Percentiles rank a stretch among this genome's conserved stretches.
Evolutionary conservation across 2,329 filamentous ascomycete genomes (phyloP).

Genomic region (Pseudogymnoascus sp.): DNA sequence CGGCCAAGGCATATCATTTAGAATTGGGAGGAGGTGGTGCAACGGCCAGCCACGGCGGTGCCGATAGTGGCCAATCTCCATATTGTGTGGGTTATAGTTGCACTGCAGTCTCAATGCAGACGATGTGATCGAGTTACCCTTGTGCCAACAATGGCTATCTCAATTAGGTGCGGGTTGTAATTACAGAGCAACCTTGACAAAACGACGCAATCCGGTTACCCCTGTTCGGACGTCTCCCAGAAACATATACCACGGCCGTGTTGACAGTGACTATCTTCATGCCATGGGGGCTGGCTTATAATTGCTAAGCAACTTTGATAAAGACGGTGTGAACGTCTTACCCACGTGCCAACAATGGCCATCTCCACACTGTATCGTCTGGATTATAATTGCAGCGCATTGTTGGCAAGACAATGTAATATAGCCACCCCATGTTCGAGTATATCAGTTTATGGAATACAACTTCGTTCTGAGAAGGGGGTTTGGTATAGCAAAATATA

Average conservation of each 20-base stretch:
- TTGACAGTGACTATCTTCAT: background rate
- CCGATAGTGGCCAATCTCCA: background rate
- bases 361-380: background rate
- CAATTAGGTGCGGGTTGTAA: background rate
- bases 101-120: background rate
- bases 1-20: background rate
- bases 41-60: background rate
- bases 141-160: background rate
- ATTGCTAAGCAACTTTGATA: background rate
- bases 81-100: constrained; percentile 5
- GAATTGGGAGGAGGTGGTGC: background rate
- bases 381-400: background rate
- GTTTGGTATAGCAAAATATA: background rate
- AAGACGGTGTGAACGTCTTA: background rate
- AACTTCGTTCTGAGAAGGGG: background rate
- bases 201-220: background rate
- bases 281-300: background rate
- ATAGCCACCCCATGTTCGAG: background rate
- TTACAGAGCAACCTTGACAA: background rate
- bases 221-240: background rate
- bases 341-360: background rate
- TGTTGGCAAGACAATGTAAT: background rate
- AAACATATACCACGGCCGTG: background rate
- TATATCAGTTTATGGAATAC: background rate
- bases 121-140: background rate